Base-by-base conservation (phyloP, 495 filamentous ascomycete genomes). In the Beverwykella pulmonaria region DNA sequence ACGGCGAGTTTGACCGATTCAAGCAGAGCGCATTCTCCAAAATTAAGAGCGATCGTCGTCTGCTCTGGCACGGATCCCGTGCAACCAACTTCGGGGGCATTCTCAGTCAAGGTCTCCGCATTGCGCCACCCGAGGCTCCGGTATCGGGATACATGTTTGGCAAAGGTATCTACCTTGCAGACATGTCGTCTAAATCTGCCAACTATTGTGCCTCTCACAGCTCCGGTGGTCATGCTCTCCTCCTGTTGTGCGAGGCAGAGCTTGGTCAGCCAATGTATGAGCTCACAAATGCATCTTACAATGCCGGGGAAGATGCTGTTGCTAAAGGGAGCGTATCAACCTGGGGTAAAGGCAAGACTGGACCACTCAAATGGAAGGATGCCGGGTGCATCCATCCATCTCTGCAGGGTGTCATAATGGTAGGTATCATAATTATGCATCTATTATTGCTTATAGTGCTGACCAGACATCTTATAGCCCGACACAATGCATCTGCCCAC, bases 131-230 rank as follows among this genome's bases (percentile, higher is more conserved):
- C 0, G 90, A 93, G 74, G 90, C 90, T 0, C 92, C 90, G 1
- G 86, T 87, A 2, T 84, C 80, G 52, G 91, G 91, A 0, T 92
- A 93, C 76, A 87, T 86, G 81, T 95, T 94, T 67, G 92, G 89
- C 67, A 93, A 94, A 74, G 92, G 92, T n/a, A 86, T 96, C 47
- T 96, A 97, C 73, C 81, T 96, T 1, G 92, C 92, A 14, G 92
- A 97, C 71, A 90, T 90, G 77, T 88, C 85, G 65, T 84, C 78
- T 74, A 90, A 92, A 75, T 91, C 88, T 4, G 91, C 91, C 22
- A 84, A 86, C 65, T 96, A 95, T 78, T 94, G 91, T 74, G 82
- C 74, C 58, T 63, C 82, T 0, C 61, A 66, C 34, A 71, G 67
- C 14, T 82, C 81, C 10, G 76, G 78, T 36, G 79, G 79, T 36